Conservation (phyloP, 805 yeast genomes). For the Torulaspora gathmanii region DNA sequence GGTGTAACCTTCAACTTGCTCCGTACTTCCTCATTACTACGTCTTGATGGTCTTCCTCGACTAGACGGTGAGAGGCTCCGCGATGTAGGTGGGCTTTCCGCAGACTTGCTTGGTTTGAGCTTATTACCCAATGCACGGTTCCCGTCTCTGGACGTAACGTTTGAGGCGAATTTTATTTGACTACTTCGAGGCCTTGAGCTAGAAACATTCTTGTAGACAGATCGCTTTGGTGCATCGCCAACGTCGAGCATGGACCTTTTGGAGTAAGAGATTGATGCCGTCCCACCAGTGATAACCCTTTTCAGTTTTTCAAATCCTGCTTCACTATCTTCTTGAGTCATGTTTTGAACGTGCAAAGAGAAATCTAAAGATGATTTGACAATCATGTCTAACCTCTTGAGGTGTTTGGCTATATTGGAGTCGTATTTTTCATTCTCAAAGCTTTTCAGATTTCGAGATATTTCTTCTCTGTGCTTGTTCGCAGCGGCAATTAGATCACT, state of each 20-base stretch:
- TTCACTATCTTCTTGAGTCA: constrained; percentile 17
- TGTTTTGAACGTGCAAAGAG: constrained; percentile 23
- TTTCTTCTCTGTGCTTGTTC: constrained; percentile 16
- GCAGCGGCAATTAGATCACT: constrained; percentile 17
- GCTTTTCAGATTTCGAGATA: constrained; percentile 13
- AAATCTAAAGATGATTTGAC: constrained; percentile 23
- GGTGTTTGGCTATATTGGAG: constrained; percentile 5
- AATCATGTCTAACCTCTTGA: constrained; percentile 20
- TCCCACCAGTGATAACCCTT: constrained; percentile 28
- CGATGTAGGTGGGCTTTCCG: constrained; percentile 2
- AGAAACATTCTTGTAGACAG: not conserved
- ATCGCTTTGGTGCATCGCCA: constrained; percentile 9
- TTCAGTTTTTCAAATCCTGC: constrained; percentile 22
- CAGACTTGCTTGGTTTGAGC: constrained; percentile 1
- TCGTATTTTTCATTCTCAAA: constrained; percentile 11
- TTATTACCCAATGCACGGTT: constrained; percentile 18
- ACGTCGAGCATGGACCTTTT: constrained; percentile 28
- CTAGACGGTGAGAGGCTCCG: not conserved
- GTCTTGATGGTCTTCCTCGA: not conserved
- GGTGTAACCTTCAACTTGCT: constrained; percentile 7
- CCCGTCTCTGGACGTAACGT: constrained; percentile 25
- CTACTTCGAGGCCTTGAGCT: constrained; percentile 11
- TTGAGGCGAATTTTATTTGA: constrained; percentile 28
- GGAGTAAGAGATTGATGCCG: constrained; percentile 8
- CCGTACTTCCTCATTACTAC: constrained; percentile 8